Conservation (phyloP, 768 basidiomycete genomes). For the Boletellus sp. region DNA sequence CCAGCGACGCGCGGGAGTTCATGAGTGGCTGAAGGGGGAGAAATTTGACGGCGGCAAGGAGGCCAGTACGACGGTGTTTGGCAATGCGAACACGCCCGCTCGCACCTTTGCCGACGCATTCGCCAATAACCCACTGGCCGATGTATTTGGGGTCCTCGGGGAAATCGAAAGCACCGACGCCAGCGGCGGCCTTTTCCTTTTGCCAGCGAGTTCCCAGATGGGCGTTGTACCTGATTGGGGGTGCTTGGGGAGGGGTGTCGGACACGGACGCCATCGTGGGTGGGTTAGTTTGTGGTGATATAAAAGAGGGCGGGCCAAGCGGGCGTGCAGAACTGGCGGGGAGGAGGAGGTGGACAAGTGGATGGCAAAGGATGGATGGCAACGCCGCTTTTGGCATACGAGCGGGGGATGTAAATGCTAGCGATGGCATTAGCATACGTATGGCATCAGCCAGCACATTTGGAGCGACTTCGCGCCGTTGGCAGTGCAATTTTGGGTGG, state of each 20-base stretch:
- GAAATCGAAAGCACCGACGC: slow-evolving; percentile 68
- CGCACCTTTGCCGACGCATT: slow-evolving; percentile 91
- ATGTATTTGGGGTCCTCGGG: slow-evolving; percentile 82
- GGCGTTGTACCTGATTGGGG: slow-evolving; percentile 66
- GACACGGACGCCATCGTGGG: slow-evolving; percentile 29
- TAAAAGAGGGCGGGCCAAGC: neutral
- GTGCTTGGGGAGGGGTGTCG: slow-evolving; percentile 63
- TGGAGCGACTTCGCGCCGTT: neutral
- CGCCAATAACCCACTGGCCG: slow-evolving; percentile 91
- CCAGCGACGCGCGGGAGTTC: slow-evolving; percentile 65
- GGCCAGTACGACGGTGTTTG: slow-evolving; percentile 76
- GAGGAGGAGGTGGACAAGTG: slow-evolving; percentile 3
- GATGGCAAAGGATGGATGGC: neutral
- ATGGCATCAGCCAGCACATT: neutral
- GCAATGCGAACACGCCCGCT: slow-evolving; percentile 95
- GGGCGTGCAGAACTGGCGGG: slow-evolving; percentile 5
- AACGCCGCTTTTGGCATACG: slow-evolving; percentile 7
- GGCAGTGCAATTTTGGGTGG: neutral
- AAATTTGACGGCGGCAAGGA: slow-evolving; percentile 95
- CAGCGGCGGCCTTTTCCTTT: slow-evolving; percentile 82
- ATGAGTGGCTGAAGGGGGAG: slow-evolving; percentile 79
- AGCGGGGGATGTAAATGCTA: neutral
- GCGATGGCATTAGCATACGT: neutral
- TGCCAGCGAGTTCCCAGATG: slow-evolving; percentile 81
- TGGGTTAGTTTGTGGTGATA: slow-evolving; percentile 11